Percentiles rank a stretch among this genome's conserved stretches.
Evolutionary conservation across 2,329 filamentous ascomycete genomes (phyloP).

Genomic region (Colletotrichum eleusines): DNA sequence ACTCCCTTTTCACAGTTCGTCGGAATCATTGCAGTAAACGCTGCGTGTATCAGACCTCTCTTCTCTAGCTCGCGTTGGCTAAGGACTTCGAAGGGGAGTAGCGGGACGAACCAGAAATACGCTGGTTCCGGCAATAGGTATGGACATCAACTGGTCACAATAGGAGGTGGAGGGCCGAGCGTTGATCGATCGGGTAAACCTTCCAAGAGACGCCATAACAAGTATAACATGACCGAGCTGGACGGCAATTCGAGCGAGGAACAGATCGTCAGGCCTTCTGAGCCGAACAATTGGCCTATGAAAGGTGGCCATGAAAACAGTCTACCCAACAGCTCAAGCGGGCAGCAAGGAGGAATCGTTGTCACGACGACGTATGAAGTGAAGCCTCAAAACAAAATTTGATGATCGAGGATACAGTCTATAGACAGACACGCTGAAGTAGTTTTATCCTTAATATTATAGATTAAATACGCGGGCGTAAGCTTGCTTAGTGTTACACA

Average conservation of each 20-base stretch:
- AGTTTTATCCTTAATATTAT: no score
- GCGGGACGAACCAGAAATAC: constrained; percentile 44
- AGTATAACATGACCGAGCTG: constrained; percentile 43
- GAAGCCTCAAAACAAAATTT: constrained; percentile 5
- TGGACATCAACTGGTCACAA: constrained; percentile 46
- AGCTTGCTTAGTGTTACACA: no score
- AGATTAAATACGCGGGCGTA: no score
- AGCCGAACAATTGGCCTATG: constrained; percentile 1
- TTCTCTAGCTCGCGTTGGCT: constrained; percentile 52
- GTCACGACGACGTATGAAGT: constrained; percentile 33
- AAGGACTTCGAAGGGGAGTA: constrained; percentile 50
- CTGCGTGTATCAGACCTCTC: constrained; percentile 56
- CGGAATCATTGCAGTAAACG: constrained; percentile 57
- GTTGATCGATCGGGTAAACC: constrained; percentile 23
- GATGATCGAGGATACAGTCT: background rate
- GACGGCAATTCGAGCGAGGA: constrained; percentile 51
- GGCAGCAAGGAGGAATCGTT: constrained; percentile 26
- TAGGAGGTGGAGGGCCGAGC: constrained; percentile 44
- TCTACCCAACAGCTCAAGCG: constrained; percentile 14
- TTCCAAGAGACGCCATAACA: constrained; percentile 28
- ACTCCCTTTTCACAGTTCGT: constrained; percentile 51
- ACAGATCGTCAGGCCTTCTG: constrained; percentile 47
- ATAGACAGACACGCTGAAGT: background rate
- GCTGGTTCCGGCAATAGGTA: constrained; percentile 45
- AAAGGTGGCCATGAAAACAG: background rate